A percentile compares a stretch with the other conserved stretches of the same genome.
Evolutionary conservation across 805 yeast species (phyloP).

Genomic region (Kuraishia hungarica): DNA sequence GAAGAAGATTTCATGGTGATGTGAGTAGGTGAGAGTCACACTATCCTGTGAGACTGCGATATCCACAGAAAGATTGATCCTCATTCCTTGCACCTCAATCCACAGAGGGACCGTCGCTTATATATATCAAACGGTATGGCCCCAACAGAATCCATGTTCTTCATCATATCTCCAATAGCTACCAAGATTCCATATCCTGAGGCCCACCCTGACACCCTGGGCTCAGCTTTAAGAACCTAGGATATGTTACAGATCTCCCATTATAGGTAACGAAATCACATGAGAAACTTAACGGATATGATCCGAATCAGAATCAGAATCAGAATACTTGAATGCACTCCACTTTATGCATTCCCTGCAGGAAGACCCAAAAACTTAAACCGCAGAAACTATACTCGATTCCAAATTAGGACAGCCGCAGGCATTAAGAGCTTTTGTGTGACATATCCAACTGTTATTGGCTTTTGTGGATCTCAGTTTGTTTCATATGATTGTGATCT

Average conservation of each 20-base stretch:
- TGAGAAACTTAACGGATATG: no score
- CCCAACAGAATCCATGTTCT: neutral
- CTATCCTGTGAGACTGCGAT: no score
- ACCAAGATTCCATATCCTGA: no score
- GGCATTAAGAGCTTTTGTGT: neutral
- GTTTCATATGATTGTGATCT: neutral
- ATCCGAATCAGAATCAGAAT: no score
- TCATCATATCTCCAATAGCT: neutral
- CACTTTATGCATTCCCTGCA: neutral
- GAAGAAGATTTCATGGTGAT: neutral
- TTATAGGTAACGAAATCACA: no score
- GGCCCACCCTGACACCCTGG: no score
- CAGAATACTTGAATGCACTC: neutral
- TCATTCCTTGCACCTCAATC: neutral
- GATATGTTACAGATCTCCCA: no score
- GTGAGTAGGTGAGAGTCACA: no score
- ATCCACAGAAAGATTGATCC: neutral
- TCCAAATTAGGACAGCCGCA: neutral
- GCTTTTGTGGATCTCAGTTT: neutral
- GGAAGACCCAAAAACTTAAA: neutral
- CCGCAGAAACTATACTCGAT: neutral
- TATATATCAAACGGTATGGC: no score
- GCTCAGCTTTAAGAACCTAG: no score
- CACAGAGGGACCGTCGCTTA: neutral
- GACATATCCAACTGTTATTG: neutral